phyloP scores from a whole-genome alignment of 2,329 filamentous ascomycete species.

The Talaromyces atroroseus region DNA sequence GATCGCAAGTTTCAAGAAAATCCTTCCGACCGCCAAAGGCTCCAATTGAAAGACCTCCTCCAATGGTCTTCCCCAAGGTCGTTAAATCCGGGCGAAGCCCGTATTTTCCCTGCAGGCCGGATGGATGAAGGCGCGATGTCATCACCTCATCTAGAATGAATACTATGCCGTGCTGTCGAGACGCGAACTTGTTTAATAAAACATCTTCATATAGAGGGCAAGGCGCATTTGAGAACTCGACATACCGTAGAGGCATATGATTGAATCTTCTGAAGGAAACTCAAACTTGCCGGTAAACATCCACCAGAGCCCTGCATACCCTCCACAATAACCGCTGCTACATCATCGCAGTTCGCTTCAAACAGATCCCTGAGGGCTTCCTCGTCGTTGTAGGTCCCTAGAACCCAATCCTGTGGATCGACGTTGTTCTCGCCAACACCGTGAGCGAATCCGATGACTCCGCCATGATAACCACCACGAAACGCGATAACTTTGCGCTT shows the following conservation, averaged over 20 bases:
- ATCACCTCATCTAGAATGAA: slow-evolving; percentile 69
- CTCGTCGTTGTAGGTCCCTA: slow-evolving; percentile 1
- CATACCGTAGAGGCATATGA: slow-evolving; percentile 43
- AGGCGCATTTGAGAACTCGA: not conserved
- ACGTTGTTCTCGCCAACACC: slow-evolving; percentile 15
- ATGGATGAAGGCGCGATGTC: slow-evolving; percentile 54
- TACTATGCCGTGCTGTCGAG: not conserved
- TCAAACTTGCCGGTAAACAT: slow-evolving; percentile 45
- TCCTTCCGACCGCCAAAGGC: slow-evolving; percentile 58
- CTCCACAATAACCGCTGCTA: slow-evolving; percentile 63
- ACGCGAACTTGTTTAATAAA: not conserved
- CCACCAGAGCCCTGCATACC: slow-evolving; percentile 61
- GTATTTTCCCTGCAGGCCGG: slow-evolving; percentile 44
- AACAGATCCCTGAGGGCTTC: not conserved
- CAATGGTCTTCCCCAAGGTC: slow-evolving; percentile 62
- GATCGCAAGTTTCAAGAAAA: slow-evolving; percentile 52
- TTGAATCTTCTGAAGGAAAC: slow-evolving; percentile 50
- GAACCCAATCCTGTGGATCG: slow-evolving; percentile 2
- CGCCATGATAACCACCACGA: not conserved
- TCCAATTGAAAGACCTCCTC: slow-evolving; percentile 62
- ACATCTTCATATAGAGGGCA: not conserved
- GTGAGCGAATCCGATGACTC: not conserved
- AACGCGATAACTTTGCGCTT: not conserved
- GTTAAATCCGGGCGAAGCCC: slow-evolving; percentile 55
- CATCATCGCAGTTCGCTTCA: not conserved